phyloP scores from a whole-genome alignment of 2,329 filamentous ascomycete species.

The Elsinoe arachidis region DNA sequence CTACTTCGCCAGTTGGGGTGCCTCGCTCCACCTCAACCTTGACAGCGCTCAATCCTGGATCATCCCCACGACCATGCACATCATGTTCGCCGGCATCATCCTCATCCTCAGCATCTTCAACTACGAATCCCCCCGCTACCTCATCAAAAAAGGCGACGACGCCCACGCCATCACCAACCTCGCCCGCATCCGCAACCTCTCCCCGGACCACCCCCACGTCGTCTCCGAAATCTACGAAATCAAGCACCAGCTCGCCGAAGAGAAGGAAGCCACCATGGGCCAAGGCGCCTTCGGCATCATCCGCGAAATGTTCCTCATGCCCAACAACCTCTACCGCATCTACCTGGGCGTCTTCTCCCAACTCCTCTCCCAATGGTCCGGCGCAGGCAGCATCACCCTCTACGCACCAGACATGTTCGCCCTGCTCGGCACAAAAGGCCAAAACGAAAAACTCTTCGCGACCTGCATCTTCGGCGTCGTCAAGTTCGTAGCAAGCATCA shows the following conservation, averaged over 20 bases:
- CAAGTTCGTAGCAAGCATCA: conserved; percentile 57
- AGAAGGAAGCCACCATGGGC: conserved; percentile 61
- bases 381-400: conserved; percentile 60
- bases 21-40: conserved; percentile 41
- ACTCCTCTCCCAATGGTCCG: conserved; percentile 63
- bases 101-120: conserved; percentile 56
- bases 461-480: conserved; percentile 67
- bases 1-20: conserved; percentile 58
- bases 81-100: conserved; percentile 67
- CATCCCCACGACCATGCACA: conserved; percentile 62
- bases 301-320: conserved; percentile 59
- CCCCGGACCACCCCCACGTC: conserved; percentile 50
- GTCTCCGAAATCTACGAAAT: conserved; percentile 52
- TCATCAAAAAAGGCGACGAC: conserved; percentile 57
- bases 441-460: conserved; percentile 58
- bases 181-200: conserved; percentile 47
- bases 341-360: conserved; percentile 59
- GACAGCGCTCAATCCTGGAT: conserved; percentile 38
- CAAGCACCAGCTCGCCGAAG: conserved; percentile 54
- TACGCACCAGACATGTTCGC: conserved; percentile 66
- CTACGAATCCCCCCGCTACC: conserved; percentile 56
- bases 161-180: conserved; percentile 52
- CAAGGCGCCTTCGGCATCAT: conserved; percentile 53
- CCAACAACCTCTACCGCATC: conserved; percentile 62
- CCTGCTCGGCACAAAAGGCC: conserved; percentile 58